Evolutionary conservation across 306 rosid genomes (phyloP).

Genomic region (Abrus precatorius): DNA sequence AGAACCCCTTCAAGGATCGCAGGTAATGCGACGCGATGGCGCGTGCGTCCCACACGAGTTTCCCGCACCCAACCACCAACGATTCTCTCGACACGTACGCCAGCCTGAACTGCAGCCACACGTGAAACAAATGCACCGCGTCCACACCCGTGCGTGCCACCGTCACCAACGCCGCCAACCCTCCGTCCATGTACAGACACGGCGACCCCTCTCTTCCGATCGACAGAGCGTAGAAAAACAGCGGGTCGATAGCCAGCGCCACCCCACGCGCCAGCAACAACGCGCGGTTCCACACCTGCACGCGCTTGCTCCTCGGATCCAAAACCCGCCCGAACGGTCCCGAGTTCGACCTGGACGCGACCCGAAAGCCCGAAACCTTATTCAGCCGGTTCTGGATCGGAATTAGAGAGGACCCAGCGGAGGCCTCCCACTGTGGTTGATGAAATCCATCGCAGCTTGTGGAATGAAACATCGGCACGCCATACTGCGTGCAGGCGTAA

Average conservation of each 20-base stretch:
- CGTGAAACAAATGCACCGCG: constrained; percentile 74
- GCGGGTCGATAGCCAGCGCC: constrained; percentile 89
- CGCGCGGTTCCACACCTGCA: constrained; percentile 86
- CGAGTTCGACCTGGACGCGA: background rate
- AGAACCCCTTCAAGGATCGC: constrained; percentile 79
- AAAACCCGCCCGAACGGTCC: constrained; percentile 68
- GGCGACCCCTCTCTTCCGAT: constrained; percentile 87
- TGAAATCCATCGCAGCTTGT: constrained; percentile 82
- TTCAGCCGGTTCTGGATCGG: constrained; percentile 67
- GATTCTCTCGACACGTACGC: constrained; percentile 94
- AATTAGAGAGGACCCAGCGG: constrained; percentile 79
- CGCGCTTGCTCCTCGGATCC: constrained; percentile 90
- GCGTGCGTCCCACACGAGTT: constrained; percentile 95
- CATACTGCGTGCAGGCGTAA: constrained; percentile 91
- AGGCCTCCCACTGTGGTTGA: constrained; percentile 94
- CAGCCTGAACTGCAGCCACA: constrained; percentile 87
- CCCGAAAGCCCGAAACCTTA: constrained; percentile 24
- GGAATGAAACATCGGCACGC: constrained; percentile 91
- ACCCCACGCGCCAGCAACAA: constrained; percentile 84
- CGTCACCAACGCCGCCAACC: constrained; percentile 78
- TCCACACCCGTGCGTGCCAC: constrained; percentile 75
- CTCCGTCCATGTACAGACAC: constrained; percentile 95
- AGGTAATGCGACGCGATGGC: constrained; percentile 81
- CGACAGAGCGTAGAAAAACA: constrained; percentile 91
- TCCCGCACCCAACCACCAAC: constrained; percentile 94